phyloP scores from a whole-genome alignment of 495 filamentous ascomycete species.

The Neurospora hispaniola region DNA sequence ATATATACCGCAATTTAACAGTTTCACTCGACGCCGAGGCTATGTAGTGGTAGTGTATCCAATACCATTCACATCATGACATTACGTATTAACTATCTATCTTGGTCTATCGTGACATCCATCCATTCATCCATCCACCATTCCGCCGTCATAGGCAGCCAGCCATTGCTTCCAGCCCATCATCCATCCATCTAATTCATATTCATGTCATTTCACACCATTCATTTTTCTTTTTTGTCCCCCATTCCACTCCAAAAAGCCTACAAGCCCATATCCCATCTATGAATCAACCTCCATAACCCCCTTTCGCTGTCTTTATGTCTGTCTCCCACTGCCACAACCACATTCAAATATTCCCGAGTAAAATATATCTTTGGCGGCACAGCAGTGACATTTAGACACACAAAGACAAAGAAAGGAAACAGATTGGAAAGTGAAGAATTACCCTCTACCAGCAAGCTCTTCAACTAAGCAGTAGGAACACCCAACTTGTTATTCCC shows the following conservation, averaged over 20 bases:
- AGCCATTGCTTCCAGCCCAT: not conserved
- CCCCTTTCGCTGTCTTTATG: not conserved
- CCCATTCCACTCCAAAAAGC: not conserved
- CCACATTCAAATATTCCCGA: not conserved
- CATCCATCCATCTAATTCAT: not conserved
- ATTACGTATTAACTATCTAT: not conserved
- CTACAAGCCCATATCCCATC: not conserved
- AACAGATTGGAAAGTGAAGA: not conserved
- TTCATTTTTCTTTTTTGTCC: not conserved
- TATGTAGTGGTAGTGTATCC: not conserved
- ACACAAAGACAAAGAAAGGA: not conserved
- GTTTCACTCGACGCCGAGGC: not conserved
- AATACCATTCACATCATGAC: not conserved
- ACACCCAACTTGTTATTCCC: slow-evolving; percentile 29
- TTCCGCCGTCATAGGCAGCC: not conserved
- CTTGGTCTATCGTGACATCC: not conserved
- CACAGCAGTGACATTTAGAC: too few species aligned
- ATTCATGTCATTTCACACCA: not conserved
- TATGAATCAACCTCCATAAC: not conserved
- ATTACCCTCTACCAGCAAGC: not conserved
- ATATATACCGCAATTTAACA: not conserved
- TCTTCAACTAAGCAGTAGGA: slow-evolving; percentile 14
- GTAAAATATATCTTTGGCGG: not conserved
- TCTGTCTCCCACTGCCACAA: too few species aligned
- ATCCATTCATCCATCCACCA: not conserved